Evolutionary conservation across 495 filamentous ascomycete species (phyloP).

Genomic region (Neurospora sp.): DNA sequence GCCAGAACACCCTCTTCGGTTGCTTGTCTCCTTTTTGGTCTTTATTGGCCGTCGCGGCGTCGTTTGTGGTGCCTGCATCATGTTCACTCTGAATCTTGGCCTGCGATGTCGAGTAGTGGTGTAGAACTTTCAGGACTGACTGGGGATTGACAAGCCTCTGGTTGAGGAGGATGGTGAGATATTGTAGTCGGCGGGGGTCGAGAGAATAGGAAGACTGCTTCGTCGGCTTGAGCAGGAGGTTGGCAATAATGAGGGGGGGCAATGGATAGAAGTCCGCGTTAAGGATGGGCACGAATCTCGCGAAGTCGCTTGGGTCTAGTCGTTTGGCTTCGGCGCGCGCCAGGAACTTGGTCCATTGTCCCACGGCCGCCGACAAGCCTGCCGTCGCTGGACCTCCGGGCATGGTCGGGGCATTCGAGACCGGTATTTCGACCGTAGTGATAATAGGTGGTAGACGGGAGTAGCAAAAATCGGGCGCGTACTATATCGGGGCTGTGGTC

Average conservation of each 20-base stretch:
- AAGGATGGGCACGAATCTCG: slow-evolving; percentile 28
- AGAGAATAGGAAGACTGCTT: slow-evolving; percentile 39
- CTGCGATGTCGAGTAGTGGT: slow-evolving; percentile 48
- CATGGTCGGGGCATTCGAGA: slow-evolving; percentile 13
- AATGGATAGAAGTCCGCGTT: slow-evolving; percentile 32
- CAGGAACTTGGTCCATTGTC: slow-evolving; percentile 41
- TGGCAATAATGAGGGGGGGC: slow-evolving; percentile 39
- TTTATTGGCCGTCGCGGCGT: slow-evolving; percentile 13
- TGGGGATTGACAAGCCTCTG: slow-evolving; percentile 43
- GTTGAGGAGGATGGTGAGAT: slow-evolving; percentile 51
- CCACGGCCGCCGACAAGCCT: slow-evolving; percentile 12
- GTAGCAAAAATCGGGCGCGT: background rate
- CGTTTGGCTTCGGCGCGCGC: slow-evolving; percentile 34
- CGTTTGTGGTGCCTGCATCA: slow-evolving; percentile 1
- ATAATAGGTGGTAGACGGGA: background rate
- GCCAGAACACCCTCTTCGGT: slow-evolving; percentile 29
- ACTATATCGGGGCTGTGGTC: background rate
- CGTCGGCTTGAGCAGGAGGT: slow-evolving; percentile 46
- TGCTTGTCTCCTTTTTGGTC: slow-evolving; percentile 6
- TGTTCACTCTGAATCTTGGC: slow-evolving; percentile 12
- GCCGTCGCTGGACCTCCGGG: slow-evolving; percentile 4
- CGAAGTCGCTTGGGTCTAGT: slow-evolving; percentile 38
- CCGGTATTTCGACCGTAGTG: background rate
- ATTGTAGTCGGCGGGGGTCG: slow-evolving; percentile 55
- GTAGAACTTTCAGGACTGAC: slow-evolving; percentile 47